Base-by-base conservation (phyloP, 1,139 yeast genomes). In the Oligophagozyma castellii region DNA sequence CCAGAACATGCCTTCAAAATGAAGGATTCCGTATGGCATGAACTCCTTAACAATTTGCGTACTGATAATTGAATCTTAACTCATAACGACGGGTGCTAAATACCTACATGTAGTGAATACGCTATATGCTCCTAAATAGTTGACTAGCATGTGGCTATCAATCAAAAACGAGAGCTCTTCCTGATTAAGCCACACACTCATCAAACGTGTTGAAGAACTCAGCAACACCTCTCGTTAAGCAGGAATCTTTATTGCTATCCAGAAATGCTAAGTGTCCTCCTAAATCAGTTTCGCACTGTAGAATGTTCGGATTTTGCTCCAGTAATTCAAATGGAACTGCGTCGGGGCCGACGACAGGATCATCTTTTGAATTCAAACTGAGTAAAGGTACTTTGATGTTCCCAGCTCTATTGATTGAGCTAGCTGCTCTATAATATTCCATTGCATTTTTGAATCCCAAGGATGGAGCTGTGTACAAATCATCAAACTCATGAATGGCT, bases 181-280 rank as follows among this genome's bases (percentile, higher is more conserved):
- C 7, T 21, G 11, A 26, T 32, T 34, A 48, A 19, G 33, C 50
- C 6, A 64, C 58, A 4, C 44, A 35, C 12, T 58, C 53, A 26
- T 70, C 65, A 44, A 76, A 68, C 18, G 66, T 61, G 36, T 56
- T 57, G 38, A 81, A 66, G 52, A 66, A 80, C 29, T 73, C 65
- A 26, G 73, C 70, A 24, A 77, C 66, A 22, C 73, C 74, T 29
- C 64, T 61, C 5, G 75, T 67, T 43, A 73, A 71, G 95, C 95
- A 84, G 39, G 83, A 71, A 32, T 70, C 65, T 15, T 78, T 74
- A 19, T 66, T 56, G 2, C 56, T 51, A 40, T 74, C 65, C 19
- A 72, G 64, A 45, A 63, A 76, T 1, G 79, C 76, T 24, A 92
- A 56, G 56, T 89, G 98, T 6, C 96, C 98, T 33, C 98, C 98